These are phyloP conservation scores for Amanita muscaria DNA, from an alignment of 768 basidiomycete genomes.

Conservation along the genomic window DNA sequence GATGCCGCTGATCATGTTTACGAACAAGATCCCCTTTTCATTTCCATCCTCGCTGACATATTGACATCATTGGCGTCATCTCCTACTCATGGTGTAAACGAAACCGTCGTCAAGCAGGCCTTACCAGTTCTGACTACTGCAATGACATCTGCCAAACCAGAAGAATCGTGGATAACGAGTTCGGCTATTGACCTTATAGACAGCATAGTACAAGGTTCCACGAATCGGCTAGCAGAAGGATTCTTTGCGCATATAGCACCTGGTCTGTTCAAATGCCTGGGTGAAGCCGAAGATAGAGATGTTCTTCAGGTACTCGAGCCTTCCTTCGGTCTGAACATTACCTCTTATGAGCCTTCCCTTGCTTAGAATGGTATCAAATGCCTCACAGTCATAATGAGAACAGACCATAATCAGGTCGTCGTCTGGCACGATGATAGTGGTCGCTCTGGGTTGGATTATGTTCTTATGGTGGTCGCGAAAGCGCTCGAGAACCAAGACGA, in stretches of 20 bases:
- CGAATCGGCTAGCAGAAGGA: constrained; percentile 64
- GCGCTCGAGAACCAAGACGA: constrained; percentile 78
- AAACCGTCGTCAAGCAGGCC: constrained; percentile 61
- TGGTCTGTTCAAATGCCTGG: constrained; percentile 61
- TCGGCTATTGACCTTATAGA: constrained; percentile 79
- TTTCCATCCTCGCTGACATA: constrained; percentile 79
- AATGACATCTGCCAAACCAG: constrained; percentile 45
- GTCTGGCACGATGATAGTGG: constrained; percentile 63
- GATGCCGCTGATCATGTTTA: too few species aligned
- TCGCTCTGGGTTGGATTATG: constrained; percentile 65
- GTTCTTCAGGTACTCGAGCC: constrained; percentile 51
- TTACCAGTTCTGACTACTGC: constrained; percentile 65
- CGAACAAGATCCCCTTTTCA: constrained; percentile 69
- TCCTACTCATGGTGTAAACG: constrained; percentile 50
- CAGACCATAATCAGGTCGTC: constrained; percentile 76
- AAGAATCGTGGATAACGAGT: constrained; percentile 67
- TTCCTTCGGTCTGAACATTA: too few species aligned
- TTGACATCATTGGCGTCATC: constrained; percentile 62
- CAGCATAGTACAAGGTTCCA: constrained; percentile 61
- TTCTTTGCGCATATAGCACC: constrained; percentile 74
- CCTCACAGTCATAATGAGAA: constrained; percentile 78
- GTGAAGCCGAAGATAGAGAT: constrained; percentile 76
- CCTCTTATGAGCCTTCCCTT: too few species aligned
- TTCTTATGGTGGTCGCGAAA: constrained; percentile 68
- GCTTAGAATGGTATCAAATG: constrained; percentile 83